phyloP scores from a whole-genome alignment of 2,329 filamentous ascomycete genomes.

The Penicillium sp. region DNA sequence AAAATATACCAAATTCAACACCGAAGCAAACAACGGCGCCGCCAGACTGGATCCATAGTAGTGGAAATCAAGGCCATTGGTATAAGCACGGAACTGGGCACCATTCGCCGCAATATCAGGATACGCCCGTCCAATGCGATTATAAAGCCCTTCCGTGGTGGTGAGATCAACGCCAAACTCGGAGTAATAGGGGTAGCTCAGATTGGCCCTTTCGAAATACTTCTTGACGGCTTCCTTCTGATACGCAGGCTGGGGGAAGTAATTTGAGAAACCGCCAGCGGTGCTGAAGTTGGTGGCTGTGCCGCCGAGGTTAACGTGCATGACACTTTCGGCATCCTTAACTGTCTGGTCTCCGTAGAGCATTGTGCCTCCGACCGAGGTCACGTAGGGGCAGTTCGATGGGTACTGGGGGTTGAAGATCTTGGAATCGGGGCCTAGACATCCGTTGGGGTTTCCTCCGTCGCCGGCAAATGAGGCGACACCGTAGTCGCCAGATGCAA shows the following conservation, averaged over 20 bases:
- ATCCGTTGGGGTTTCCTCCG: conserved; percentile 31
- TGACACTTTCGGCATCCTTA: conserved; percentile 26
- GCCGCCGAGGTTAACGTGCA: conserved; percentile 30
- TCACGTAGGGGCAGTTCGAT: conserved; percentile 50
- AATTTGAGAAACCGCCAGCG: conserved; percentile 47
- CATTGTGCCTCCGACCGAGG: conserved; percentile 42
- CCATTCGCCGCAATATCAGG: conserved; percentile 48
- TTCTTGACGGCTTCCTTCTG: conserved; percentile 39
- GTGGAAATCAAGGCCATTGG: conserved; percentile 14
- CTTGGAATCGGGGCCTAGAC: conserved; percentile 36
- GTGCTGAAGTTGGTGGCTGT: conserved; percentile 32
- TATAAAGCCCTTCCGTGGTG: conserved; percentile 40
- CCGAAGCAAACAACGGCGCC: conserved; percentile 28
- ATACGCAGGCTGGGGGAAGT: conserved; percentile 42
- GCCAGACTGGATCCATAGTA: conserved; percentile 29
- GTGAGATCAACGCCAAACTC: conserved; percentile 32
- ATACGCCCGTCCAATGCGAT: conserved; percentile 45
- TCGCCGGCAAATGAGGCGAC: conserved; percentile 37
- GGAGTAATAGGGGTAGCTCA: conserved; percentile 29
- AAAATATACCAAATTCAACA: conserved; percentile 26
- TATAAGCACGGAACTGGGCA: conserved; percentile 28
- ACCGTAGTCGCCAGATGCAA: conserved; percentile 31
- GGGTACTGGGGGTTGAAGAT: conserved; percentile 50
- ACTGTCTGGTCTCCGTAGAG: conserved; percentile 27
- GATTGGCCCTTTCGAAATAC: conserved; percentile 37